Percentiles rank a stretch among this genome's conserved stretches.
phyloP scores from a whole-genome alignment of 805 yeast genomes.

The Ogataea salicorniae region DNA sequence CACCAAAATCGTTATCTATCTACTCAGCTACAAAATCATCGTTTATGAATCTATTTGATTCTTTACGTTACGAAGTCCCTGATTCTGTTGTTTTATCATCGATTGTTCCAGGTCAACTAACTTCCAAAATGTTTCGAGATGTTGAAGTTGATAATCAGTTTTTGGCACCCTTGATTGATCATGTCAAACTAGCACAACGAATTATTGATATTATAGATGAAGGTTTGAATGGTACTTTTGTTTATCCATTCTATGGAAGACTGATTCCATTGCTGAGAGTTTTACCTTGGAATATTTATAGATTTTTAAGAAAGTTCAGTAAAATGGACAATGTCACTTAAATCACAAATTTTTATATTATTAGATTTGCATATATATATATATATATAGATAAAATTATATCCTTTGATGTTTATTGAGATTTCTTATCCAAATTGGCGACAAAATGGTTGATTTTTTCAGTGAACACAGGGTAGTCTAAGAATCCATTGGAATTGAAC shows the following conservation, averaged over 20 bases:
- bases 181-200: constrained; percentile 31
- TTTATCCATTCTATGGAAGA: constrained; percentile 44
- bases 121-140: constrained; percentile 44
- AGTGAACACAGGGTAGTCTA: constrained; percentile 33
- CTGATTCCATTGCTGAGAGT: constrained; percentile 38
- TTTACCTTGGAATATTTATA: constrained; percentile 38
- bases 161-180: constrained; percentile 45
- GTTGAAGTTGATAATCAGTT: constrained; percentile 36
- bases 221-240: constrained; percentile 39
- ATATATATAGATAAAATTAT: background rate
- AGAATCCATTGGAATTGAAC: constrained; percentile 43
- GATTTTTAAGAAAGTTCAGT: constrained; percentile 23
- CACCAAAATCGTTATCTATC: constrained; percentile 42
- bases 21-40: constrained; percentile 50
- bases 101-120: constrained; percentile 48
- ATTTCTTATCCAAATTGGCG: constrained; percentile 17
- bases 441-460: constrained; percentile 21
- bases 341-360: background rate
- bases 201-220: constrained; percentile 30
- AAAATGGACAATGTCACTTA: constrained; percentile 26
- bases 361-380: background rate
- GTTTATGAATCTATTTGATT: constrained; percentile 38
- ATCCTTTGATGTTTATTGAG: background rate
- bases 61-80: constrained; percentile 37
- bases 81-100: constrained; percentile 30